Evolutionary conservation across 768 basidiomycete species (phyloP), one percentile per base, ranked within the genome.

Genomic region (Rhizopogon vesiculosus): DNA sequence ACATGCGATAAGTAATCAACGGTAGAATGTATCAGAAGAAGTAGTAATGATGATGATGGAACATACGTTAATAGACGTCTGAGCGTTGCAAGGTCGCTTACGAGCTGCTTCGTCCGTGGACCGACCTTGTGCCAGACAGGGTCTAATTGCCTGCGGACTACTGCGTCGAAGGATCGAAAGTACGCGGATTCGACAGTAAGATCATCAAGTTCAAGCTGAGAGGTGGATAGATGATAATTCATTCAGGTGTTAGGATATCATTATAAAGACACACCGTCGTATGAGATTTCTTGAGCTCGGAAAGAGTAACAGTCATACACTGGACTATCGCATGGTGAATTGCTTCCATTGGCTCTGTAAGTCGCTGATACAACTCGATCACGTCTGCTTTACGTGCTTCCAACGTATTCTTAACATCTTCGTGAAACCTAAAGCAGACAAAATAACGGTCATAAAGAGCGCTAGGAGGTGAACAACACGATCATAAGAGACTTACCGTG

Each of bases 71-170:
- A 82, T 5, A 98, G 80, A 44, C 87, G 84, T 1, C 97, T 80
- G 1, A 99, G 78, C 2, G 86, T 88, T 0, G 89, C 85, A 16
- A 99, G 81, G 67, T 98, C 96, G 50, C 78, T 82, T 8, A 98
- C 93, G 10, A 98, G 82, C 57, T 94, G 91, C 62, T 91, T 93
- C 5, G 95, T 98, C 57, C 83, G 87, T 1, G 91, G 86, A 0
- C 93, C 93, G 28, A 96, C 95, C 72, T 93, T 92, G 70, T 98
- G 94, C 96, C 97, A 98, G 7, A 97, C 88, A 0, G 93, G 80
- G 68, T 97, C 93, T 7, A 98, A 81, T 64, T 95, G 93, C 33
- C 84, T 82, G 3, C 95, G 84, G 2, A 98, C 93, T 49, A 96
- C 79, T 18, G 81, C 73, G 64, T 98, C 95, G 64, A 98, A 99